A percentile compares a stretch with the other conserved stretches of the same genome.
Conservation (phyloP, 75 land plant genomes). For the Cupressus sempervirens region DNA sequence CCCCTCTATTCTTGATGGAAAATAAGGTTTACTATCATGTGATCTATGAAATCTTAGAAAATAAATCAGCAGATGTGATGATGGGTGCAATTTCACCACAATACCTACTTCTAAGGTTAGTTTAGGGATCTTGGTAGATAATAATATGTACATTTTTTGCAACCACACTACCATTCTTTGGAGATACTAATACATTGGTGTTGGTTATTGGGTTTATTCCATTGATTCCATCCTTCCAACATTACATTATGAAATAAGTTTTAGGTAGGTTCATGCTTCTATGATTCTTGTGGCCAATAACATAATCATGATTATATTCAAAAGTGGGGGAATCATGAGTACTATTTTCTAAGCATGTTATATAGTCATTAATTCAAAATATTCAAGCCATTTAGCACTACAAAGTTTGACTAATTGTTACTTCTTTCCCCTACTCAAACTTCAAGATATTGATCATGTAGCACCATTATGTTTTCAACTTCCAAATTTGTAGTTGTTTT, state of each 20-base stretch:
- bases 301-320: conserved; percentile 51
- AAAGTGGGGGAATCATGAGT: conserved; percentile 52
- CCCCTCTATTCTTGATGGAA: too few species aligned
- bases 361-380: conserved; percentile 68
- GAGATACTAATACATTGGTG: conserved; percentile 72
- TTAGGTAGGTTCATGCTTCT: conserved; percentile 42
- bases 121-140: conserved; percentile 53
- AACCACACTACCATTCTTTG: conserved; percentile 92
- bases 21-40: conserved; percentile 90
- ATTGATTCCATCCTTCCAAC: conserved; percentile 80
- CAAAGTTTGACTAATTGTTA: conserved; percentile 35
- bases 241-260: conserved; percentile 63
- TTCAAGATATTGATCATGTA: not conserved
- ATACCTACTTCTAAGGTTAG: conserved; percentile 69
- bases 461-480: not conserved
- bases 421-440: not conserved
- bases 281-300: conserved; percentile 51
- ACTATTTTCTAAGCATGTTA: conserved; percentile 59
- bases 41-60: conserved; percentile 77
- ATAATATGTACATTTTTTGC: conserved; percentile 70
- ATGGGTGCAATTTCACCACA: conserved; percentile 57
- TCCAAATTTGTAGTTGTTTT: too few species aligned
- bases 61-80: conserved; percentile 57
- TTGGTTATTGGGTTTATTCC: conserved; percentile 88
- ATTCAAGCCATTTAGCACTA: conserved; percentile 64